Base-by-base conservation (phyloP, 768 basidiomycete genomes). In the Crepidotus variabilis region DNA sequence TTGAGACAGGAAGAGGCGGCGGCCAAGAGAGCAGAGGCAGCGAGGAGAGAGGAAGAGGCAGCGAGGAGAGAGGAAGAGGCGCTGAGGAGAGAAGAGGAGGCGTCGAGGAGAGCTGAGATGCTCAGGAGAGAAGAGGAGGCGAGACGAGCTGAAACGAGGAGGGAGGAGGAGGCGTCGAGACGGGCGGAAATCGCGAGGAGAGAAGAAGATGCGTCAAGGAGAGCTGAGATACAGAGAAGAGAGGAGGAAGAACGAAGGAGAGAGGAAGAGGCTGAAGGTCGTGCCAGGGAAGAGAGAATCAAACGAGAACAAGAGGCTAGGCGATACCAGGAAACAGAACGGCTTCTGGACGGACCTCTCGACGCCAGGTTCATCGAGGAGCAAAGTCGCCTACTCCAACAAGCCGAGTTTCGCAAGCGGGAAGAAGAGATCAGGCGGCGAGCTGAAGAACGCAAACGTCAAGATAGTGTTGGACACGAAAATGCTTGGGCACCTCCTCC, bases 381-480 rank as follows among this genome's bases (percentile, higher is more conserved):
- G 47, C 70, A 72, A 49, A 55, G 59, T 6, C 56, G 58, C 23
- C 39, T 61, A 8, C 57, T 63, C 28, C 72, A 75, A 56, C 75
- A 77, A 59, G 68, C 73, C 55, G 74, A 79, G 33, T 77, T 70
- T 61, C 71, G 70, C 39, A 69, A 69, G 58, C 71, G 77, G n/a
- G 78, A 74, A 46, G 76, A 76, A 43, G 76, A 78, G 21, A 72
- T 76, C 50, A 71, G 62, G 50, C 72, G 71, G n/a, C 55, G 51
- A 33, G 72, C 70, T 11, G 75, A 76, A 54, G 78, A 81, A 57
- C 75, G 78, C 28, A 78, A 76, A 61, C 71, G 75, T 9, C 77
- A 79, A 47, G 73, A 75, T 51, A 78, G 73, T 55, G 56, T 66
- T n/a, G 72, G 72, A 3, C 51, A 65, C n/a, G 76, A 73, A n/a